Evolutionary conservation across 2,329 filamentous ascomycete genomes (phyloP), one percentile per base, ranked within the genome.

Genomic region (Dryadomyces quercus-mongolicae): DNA sequence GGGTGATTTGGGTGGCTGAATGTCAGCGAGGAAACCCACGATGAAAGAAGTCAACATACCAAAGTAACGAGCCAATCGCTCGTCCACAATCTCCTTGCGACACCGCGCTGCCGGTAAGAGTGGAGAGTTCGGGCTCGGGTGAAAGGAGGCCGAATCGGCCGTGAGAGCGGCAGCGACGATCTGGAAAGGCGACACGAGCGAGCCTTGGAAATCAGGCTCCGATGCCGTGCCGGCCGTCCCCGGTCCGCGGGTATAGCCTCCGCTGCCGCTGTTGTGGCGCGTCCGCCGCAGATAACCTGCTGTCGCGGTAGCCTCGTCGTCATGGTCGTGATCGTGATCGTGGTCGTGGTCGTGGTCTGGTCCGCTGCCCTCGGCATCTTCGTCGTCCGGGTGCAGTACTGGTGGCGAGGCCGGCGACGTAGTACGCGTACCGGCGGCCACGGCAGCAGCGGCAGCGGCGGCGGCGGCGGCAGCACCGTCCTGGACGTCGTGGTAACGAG

Each of bases 101-200:
- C 47, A 18, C 13, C 57, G 36, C 5, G 56, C 47, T 20, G 57
- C 51, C 25, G 54, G 43, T 13, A 54, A 25, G 49, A 56, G 16
- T 5, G 54, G 54, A 38, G 55, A 55, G 54, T 54, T 52, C 13
- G 51, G 51, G 44, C 57, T 56, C 16, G 43, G 53, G 25, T 57
- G 52, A 25, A 56, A 57, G 10, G 57, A 55, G 2, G 56, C 54
- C 9, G 58, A 54, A 42, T 60, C 58, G 22, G 56, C 56, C 1
- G 57, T 55, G 34, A 61, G 50, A 47, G 60, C 60, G 2, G 60
- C 59, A 3, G 61, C 56, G 55, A 62, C 56, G 42, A 63, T 62
- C 36, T 62, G 54, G 10, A 63, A 55, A 16, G 60, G 58, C 18
- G 60, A 62, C 13, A 58, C 58, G 15, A 60, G 55, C 2, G 54